Percentiles rank a stretch among this genome's conserved stretches.
Conservation (phyloP, 805 yeast genomes). For the Schizosaccharomyces lindneri region DNA sequence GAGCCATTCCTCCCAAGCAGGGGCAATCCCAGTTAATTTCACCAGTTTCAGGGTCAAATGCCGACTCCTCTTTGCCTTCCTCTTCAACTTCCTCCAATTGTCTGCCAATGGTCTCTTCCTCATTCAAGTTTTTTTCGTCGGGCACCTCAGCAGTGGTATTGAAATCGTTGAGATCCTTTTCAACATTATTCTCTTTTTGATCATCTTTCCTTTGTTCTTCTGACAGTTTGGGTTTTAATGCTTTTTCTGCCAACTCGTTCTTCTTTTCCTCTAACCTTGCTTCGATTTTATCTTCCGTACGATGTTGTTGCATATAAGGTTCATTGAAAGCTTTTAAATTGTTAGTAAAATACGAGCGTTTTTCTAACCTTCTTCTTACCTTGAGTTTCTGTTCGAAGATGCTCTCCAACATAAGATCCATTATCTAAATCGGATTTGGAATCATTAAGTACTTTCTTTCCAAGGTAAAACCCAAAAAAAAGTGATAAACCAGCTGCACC, state of each 20-base stretch:
- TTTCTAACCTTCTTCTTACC: neutral
- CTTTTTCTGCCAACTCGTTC: neutral
- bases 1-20: constrained; percentile 96
- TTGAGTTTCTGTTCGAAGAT: neutral
- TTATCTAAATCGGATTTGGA: neutral
- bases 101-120: neutral
- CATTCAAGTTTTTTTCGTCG: neutral
- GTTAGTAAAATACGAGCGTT: neutral
- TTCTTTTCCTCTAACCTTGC: neutral
- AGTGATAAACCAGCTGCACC: neutral
- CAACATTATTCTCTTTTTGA: neutral
- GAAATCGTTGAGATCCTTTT: neutral
- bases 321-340: neutral
- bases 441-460: neutral
- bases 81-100: neutral
- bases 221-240: neutral
- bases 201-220: neutral
- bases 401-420: neutral
- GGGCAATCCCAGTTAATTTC: constrained; percentile 99
- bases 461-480: neutral
- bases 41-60: constrained; percentile 89
- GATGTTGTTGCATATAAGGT: neutral
- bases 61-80: constrained; percentile 20
- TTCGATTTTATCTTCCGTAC: neutral
- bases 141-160: neutral